Evolutionary conservation across 129 eudicot species (phyloP).

Genomic region (Glebionis coronaria): DNA sequence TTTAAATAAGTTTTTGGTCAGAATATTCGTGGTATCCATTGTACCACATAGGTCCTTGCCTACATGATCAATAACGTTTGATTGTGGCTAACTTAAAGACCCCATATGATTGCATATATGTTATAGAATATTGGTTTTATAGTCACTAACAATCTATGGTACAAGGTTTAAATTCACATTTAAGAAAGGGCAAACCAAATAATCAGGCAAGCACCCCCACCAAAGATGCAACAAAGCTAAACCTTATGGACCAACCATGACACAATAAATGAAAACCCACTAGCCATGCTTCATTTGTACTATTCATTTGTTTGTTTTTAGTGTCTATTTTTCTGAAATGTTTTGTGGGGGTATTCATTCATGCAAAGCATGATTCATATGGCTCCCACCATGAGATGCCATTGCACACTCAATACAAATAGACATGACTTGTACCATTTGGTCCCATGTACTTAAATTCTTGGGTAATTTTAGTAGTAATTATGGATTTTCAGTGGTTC

Average conservation of each 20-base stretch:
- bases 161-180: not conserved
- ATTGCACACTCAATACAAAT: conserved; percentile 22
- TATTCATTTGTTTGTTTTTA: conserved; percentile 28
- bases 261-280: conserved; percentile 39
- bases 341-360: conserved; percentile 1
- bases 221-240: conserved; percentile 31
- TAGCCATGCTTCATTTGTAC: conserved; percentile 26
- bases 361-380: conserved; percentile 28
- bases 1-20: not conserved
- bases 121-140: not conserved
- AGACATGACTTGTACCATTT: conserved; percentile 16
- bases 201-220: conserved; percentile 35
- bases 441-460: conserved; percentile 23
- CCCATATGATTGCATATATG: conserved; percentile 10
- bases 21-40: conserved; percentile 18
- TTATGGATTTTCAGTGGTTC: conserved; percentile 16
- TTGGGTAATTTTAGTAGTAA: conserved; percentile 20
- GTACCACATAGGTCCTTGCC: conserved; percentile 28
- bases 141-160: not conserved
- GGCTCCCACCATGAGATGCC: conserved; percentile 39
- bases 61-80: conserved; percentile 20
- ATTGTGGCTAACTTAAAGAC: conserved; percentile 12
- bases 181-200: conserved; percentile 17
- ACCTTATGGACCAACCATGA: conserved; percentile 38
- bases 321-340: not conserved